Percentiles rank a stretch among this genome's conserved stretches.
These are phyloP conservation scores for Ganoderma leucocontextum DNA, from an alignment of 1,284 basidiomycete species.

Conservation along the genomic window DNA sequence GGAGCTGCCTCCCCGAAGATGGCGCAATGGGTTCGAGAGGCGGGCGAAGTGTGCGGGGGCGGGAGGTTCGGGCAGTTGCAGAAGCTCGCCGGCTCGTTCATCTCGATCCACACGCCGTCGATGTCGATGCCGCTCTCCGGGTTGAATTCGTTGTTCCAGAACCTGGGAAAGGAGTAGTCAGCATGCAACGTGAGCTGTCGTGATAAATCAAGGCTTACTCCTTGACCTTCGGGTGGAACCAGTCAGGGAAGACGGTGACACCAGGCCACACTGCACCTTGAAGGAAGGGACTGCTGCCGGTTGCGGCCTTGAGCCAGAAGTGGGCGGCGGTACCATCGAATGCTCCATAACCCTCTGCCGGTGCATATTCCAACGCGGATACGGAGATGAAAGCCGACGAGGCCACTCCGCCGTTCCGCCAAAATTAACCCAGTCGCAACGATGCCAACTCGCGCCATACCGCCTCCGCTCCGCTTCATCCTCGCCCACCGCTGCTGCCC, in stretches of 20 bases:
- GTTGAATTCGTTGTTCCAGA: slow-evolving; percentile 70
- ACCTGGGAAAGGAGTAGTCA: slow-evolving; percentile 43
- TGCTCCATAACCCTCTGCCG: slow-evolving; percentile 57
- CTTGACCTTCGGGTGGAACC: slow-evolving; percentile 66
- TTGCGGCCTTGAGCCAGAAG: slow-evolving; percentile 69
- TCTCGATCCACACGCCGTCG: slow-evolving; percentile 77
- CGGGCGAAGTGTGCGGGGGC: slow-evolving; percentile 55
- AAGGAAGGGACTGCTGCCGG: slow-evolving; percentile 59
- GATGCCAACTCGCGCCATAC: too few relatives aligned
- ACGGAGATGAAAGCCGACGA: too few relatives aligned
- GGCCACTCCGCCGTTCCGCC: too few relatives aligned
- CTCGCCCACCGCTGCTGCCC: too few relatives aligned
- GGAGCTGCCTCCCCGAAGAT: slow-evolving; percentile 52
- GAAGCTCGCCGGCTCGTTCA: slow-evolving; percentile 77
- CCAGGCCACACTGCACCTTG: slow-evolving; percentile 81
- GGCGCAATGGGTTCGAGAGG: slow-evolving; percentile 59
- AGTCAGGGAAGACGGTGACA: slow-evolving; percentile 74
- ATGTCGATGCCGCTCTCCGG: slow-evolving; percentile 65
- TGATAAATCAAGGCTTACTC: slow-evolving; percentile 45
- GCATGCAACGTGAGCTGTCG: too few relatives aligned
- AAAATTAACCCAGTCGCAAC: too few relatives aligned
- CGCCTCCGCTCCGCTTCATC: too few relatives aligned
- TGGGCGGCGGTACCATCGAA: slow-evolving; percentile 64
- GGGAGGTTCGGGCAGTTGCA: slow-evolving; percentile 64
- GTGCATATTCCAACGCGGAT: too few relatives aligned